Evolutionary conservation across 2,329 filamentous ascomycete genomes (phyloP), one percentile per base, ranked within the genome.

Genomic region (Trichoderma sp.): DNA sequence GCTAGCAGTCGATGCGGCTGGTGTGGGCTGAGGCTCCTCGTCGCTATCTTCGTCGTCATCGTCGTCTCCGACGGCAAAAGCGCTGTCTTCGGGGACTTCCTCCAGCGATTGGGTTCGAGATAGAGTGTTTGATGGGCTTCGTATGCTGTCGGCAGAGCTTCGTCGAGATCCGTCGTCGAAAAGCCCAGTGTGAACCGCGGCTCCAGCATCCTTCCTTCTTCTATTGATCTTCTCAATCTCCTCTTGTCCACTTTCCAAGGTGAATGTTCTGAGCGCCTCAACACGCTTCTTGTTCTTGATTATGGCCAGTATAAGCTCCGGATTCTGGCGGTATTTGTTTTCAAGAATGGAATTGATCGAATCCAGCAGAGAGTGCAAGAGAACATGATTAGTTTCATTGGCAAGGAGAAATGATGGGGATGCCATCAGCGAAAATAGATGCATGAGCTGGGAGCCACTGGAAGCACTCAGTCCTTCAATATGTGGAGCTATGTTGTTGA

Each of bases 401-500:
- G 94, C 95, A 21, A 98, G 87, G 11, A 99, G 86, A 82, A 98
- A 99, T 38, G 94, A 95, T 0, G 97, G 96, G 0, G 95, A 94
- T 9, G 96, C 97, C 94, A 98, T 97, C 41, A 94, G 97, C 5
- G 92, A 91, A 82, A 97, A 97, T 0, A 98, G 87, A 80, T 98
- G 95, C 79, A 98, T 88, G 35, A 98, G 86, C 82, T 95, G 97
- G 2, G 93, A 91, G 81, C 94, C 94, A 18, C 95, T 92, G 3
- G 92, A 89, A 4, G 91, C 87, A 68, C 93, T 94, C 12, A 98
- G 86, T 27, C 93, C 91, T 80, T 97, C 91, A 5, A 97, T 87
- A 81, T 97, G 94, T 18, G 97, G 93, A 12, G 95, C 92, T 77
- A 98, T 92, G 81, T 99, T 99, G 83, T 97, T 97, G 80, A 99